These are phyloP conservation scores for Eimeria zaria DNA, from an alignment of 169 alveolate genomes.

Conservation along the genomic window DNA sequence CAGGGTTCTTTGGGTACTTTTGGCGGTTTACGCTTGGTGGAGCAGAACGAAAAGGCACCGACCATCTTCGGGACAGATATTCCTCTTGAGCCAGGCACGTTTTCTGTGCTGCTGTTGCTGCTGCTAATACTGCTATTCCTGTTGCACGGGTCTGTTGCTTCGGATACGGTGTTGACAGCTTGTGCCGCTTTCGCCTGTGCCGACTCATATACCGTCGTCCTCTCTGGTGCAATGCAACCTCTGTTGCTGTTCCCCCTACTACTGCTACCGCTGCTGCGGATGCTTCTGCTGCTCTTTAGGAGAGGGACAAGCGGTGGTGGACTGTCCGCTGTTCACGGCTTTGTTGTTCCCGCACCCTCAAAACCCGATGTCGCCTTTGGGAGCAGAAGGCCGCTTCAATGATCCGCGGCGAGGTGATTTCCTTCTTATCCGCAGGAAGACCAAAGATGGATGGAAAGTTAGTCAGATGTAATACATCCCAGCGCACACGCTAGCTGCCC, in stretches of 20 bases:
- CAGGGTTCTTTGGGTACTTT: conserved; percentile 84
- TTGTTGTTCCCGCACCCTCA: conserved; percentile 88
- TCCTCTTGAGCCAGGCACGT: conserved; percentile 77
- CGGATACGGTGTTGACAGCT: background rate
- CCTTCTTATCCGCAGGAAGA: conserved; percentile 86
- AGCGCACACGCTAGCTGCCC: background rate
- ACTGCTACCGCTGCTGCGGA: no score
- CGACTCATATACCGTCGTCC: background rate
- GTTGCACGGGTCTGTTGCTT: background rate
- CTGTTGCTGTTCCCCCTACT: no score
- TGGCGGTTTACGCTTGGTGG: conserved; percentile 80
- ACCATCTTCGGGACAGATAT: conserved; percentile 16
- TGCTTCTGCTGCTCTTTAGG: conserved; percentile 46
- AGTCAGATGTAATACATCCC: conserved; percentile 7
- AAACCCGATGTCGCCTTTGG: conserved; percentile 84
- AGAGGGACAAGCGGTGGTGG: conserved; percentile 86
- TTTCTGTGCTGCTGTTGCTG: background rate
- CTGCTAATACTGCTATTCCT: no score
- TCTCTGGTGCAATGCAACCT: background rate
- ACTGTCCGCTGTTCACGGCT: conserved; percentile 88
- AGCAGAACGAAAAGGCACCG: conserved; percentile 57
- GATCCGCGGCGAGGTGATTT: conserved; percentile 88
- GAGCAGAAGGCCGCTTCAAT: conserved; percentile 74
- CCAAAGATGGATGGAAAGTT: conserved; percentile 83
- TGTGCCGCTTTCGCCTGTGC: background rate